A percentile compares a stretch with the other conserved stretches of the same genome.
Conservation (phyloP, 352 stramenopile genomes). For the Blastocystis sp. region DNA sequence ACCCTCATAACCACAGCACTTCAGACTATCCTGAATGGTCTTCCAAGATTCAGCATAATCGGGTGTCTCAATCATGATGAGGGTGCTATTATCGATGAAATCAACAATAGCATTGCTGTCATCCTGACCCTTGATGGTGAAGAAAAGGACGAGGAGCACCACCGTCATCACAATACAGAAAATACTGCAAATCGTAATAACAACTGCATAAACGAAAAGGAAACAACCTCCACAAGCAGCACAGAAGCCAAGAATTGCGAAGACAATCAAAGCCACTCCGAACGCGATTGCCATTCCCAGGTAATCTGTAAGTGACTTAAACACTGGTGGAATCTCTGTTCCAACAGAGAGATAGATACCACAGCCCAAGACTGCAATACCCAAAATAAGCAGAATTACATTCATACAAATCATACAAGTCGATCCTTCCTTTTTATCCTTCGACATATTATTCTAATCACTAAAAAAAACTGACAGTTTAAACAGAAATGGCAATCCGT, state of each 20-base stretch:
- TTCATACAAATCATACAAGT: conserved; percentile 42
- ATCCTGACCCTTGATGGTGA: neutral
- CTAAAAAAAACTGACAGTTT: neutral
- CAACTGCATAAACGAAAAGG: conserved; percentile 13
- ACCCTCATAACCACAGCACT: conserved; percentile 35
- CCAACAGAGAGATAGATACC: conserved; percentile 3
- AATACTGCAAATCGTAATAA: neutral
- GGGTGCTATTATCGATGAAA: neutral
- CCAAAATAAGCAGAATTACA: conserved; percentile 15
- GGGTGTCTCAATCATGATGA: neutral
- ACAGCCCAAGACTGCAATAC: neutral
- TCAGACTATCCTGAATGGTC: conserved; percentile 3
- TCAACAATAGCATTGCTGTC: neutral
- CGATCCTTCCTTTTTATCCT: conserved; percentile 28
- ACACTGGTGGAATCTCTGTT: conserved; percentile 3
- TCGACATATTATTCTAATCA: neutral
- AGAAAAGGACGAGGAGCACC: neutral
- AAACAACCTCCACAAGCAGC: conserved; percentile 43
- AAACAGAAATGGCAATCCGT: neutral
- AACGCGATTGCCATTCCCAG: neutral
- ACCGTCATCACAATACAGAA: neutral
- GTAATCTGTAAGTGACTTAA: neutral
- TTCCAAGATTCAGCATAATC: neutral
- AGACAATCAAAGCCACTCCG: neutral
- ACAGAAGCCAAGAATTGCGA: conserved; percentile 8